Conservation (phyloP, 441 rosid genomes). For the Brassica balearica region DNA sequence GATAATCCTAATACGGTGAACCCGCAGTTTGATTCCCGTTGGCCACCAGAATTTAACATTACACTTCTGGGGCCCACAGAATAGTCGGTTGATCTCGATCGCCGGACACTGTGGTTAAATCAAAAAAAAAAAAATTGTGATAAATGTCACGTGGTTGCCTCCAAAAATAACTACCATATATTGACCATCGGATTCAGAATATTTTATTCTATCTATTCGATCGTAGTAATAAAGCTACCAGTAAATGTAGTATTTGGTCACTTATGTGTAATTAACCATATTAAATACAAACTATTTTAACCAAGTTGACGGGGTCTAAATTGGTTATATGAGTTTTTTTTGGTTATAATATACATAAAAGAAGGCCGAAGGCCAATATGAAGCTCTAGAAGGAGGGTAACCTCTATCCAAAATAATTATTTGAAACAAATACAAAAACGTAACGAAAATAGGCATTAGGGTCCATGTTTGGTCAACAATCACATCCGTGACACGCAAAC, state of each 20-base stretch:
- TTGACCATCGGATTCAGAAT: neutral
- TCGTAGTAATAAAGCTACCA: neutral
- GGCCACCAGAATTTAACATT: no score
- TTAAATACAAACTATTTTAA: neutral
- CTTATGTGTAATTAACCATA: neutral
- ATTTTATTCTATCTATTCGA: neutral
- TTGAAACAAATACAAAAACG: constrained; percentile 32
- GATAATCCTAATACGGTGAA: no score
- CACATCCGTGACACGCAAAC: constrained; percentile 53
- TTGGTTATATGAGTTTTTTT: neutral
- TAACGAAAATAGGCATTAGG: constrained; percentile 19
- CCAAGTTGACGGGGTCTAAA: neutral
- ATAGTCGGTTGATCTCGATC: no score
- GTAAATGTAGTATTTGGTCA: neutral
- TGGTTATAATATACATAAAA: neutral
- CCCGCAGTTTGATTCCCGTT: no score
- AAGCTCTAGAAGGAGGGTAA: constrained; percentile 5
- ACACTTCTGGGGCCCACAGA: no score
- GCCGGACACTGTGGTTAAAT: no score
- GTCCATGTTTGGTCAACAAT: constrained; percentile 54
- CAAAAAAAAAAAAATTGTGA: no score
- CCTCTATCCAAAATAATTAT: constrained; percentile 13
- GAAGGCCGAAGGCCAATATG: constrained; percentile 12
- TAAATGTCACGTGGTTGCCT: neutral
- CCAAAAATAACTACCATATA: neutral